Evolutionary conservation across 140 eudicot genomes (phyloP).

Genomic region (Cichorium intybus): DNA sequence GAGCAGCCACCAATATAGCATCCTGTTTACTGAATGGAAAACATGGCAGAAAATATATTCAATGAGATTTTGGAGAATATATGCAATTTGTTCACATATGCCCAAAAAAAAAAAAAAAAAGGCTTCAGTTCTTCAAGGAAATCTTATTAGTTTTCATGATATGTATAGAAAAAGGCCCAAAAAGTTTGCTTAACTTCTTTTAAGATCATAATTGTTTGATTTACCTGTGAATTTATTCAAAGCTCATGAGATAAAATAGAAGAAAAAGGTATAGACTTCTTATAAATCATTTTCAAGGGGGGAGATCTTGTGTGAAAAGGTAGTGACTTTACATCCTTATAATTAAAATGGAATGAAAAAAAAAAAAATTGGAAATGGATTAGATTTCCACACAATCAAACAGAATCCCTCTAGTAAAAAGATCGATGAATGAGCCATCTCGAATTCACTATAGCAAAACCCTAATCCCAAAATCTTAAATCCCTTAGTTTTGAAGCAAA

Average conservation of each 20-base stretch:
- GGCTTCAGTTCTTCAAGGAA: neutral
- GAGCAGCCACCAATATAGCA: constrained; percentile 68
- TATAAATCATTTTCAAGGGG: neutral
- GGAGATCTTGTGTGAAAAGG: neutral
- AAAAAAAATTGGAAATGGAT: neutral
- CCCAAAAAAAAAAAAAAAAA: neutral
- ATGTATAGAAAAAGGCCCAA: too few species aligned
- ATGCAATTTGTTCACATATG: neutral
- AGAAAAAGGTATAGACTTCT: constrained; percentile 8
- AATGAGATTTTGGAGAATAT: neutral
- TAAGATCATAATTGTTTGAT: neutral
- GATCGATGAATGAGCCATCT: neutral
- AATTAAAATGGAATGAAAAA: neutral
- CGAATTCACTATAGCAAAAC: constrained; percentile 6
- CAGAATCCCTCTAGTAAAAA: neutral
- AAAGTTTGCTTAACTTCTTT: neutral
- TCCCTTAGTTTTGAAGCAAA: constrained; percentile 14
- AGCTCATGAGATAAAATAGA: neutral
- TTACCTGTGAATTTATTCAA: neutral
- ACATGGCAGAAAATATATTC: constrained; percentile 17
- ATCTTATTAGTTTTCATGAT: neutral
- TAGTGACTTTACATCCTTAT: neutral
- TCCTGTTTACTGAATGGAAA: constrained; percentile 53
- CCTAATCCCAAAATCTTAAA: constrained; percentile 4
- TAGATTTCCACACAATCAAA: constrained; percentile 11